Conservation (phyloP, 805 yeast genomes). For the Starmerella davenportii region DNA sequence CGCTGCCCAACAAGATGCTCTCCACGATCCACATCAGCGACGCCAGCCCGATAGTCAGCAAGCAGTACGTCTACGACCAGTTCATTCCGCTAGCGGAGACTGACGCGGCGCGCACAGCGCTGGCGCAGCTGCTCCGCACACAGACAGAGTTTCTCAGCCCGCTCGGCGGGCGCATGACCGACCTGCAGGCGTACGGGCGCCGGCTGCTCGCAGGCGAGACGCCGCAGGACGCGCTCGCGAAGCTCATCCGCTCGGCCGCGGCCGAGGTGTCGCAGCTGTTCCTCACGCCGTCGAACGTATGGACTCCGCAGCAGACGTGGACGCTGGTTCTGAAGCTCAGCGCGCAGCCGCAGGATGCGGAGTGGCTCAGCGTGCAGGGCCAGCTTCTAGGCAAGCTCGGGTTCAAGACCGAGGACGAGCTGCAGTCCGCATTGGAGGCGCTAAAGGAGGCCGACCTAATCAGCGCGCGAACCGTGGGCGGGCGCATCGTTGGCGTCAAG, state of each 20-base stretch:
- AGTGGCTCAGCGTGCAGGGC: conserved; percentile 14
- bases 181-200: conserved; percentile 74
- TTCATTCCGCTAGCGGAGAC: not conserved
- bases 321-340: conserved; percentile 50
- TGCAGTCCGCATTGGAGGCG: conserved; percentile 33
- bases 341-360: conserved; percentile 3
- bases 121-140: conserved; percentile 15
- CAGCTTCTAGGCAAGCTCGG: conserved; percentile 19
- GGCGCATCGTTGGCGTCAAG: conserved; percentile 42
- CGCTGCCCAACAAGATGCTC: conserved; percentile 77
- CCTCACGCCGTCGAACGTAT: conserved; percentile 28
- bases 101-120: conserved; percentile 2
- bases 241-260: conserved; percentile 69
- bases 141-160: conserved; percentile 30
- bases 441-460: conserved; percentile 70
- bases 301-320: conserved; percentile 80
- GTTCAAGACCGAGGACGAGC: conserved; percentile 27
- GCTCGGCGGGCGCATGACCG: conserved; percentile 88
- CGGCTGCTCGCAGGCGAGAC: conserved; percentile 77
- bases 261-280: conserved; percentile 77
- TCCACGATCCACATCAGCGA: conserved; percentile 59
- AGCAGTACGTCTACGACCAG: conserved; percentile 39
- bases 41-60: conserved; percentile 57
- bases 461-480: conserved; percentile 54
- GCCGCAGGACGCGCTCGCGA: conserved; percentile 55